Evolutionary conservation across 2,329 filamentous ascomycete species (phyloP).

Genomic region (Scedosporium apiospermum): DNA sequence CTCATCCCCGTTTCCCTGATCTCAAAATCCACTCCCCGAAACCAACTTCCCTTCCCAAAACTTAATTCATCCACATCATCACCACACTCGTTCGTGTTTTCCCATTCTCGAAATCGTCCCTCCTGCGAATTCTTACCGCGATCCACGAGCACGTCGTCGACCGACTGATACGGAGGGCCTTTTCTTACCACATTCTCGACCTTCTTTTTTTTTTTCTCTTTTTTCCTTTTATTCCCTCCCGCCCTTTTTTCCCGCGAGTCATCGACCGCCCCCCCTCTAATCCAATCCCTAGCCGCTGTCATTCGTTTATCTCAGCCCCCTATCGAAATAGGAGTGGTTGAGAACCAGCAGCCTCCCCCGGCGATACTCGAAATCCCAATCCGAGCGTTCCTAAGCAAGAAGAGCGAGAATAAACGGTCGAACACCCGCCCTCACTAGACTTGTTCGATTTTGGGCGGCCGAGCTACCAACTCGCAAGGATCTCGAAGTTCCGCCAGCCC

Average conservation of each 20-base stretch:
- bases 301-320: neutral
- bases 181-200: neutral
- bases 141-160: neutral
- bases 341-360: neutral
- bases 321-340: neutral
- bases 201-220: constrained; percentile 6
- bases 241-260: neutral
- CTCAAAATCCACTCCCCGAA: neutral
- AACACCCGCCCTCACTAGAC: neutral
- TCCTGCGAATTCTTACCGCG: neutral
- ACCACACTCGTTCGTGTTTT: constrained; percentile 6
- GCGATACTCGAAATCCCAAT: neutral
- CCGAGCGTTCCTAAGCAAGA: neutral
- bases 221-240: neutral
- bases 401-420: neutral
- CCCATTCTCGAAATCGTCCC: neutral
- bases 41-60: neutral
- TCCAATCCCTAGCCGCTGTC: neutral
- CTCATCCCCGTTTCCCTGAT: neutral
- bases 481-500: too few relatives aligned
- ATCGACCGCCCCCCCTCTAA: neutral
- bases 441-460: too few relatives aligned
- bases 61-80: constrained; percentile 1
- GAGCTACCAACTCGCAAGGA: too few relatives aligned
- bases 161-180: neutral